Percentiles rank a stretch among this genome's conserved stretches.
Evolutionary conservation across 2,329 filamentous ascomycete species (phyloP).

Genomic region (Venturia effusa): DNA sequence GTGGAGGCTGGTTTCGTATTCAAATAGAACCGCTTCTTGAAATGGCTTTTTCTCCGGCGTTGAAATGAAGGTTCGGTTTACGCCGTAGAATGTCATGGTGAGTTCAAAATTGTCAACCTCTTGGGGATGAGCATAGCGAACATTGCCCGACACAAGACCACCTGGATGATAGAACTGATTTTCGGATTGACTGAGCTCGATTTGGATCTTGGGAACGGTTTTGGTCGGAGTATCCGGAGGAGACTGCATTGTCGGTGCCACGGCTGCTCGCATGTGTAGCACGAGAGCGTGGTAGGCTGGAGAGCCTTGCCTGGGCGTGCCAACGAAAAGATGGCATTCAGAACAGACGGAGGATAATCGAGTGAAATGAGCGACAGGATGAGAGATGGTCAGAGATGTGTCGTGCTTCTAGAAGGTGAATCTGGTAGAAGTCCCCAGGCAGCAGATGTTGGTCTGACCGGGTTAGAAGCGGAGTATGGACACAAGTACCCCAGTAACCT

Average conservation of each 20-base stretch:
- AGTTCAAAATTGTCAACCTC: slow-evolving; percentile 2
- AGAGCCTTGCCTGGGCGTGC: neutral
- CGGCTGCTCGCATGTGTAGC: neutral
- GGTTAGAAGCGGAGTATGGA: neutral
- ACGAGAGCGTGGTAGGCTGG: slow-evolving; percentile 4
- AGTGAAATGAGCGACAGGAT: neutral
- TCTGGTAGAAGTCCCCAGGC: neutral
- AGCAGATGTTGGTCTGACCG: neutral
- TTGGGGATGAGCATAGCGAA: neutral
- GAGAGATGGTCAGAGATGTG: neutral
- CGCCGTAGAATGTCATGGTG: neutral
- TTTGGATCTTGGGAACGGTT: neutral
- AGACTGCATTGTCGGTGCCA: slow-evolving; percentile 1
- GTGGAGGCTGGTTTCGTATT: slow-evolving; percentile 3
- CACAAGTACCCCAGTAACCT: neutral
- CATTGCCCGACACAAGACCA: neutral
- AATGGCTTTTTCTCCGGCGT: neutral
- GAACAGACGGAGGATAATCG: neutral
- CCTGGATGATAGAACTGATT: slow-evolving; percentile 3
- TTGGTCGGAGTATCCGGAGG: neutral
- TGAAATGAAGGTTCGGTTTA: slow-evolving; percentile 1
- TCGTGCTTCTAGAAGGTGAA: neutral
- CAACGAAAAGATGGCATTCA: neutral
- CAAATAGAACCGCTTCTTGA: neutral
- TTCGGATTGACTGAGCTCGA: slow-evolving; percentile 1